Evolutionary conservation across 2,329 filamentous ascomycete genomes (phyloP).

Genomic region (Zymoseptoria crescenta): DNA sequence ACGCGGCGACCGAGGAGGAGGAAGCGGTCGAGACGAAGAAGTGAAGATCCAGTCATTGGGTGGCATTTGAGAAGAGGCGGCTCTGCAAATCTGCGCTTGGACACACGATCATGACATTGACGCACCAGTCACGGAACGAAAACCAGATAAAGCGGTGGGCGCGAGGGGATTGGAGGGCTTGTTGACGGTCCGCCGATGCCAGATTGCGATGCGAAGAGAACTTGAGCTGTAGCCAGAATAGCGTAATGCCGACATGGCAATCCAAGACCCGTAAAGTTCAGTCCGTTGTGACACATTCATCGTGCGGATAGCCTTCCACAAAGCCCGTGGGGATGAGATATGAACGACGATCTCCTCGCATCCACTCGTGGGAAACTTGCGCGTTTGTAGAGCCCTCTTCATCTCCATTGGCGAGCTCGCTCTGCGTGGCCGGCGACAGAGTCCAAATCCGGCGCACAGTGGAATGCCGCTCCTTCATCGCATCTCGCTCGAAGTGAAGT

Average conservation of each 20-base stretch:
- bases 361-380: neutral
- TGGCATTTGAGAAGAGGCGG: too few relatives aligned
- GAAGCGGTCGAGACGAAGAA: neutral
- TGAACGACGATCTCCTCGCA: too few relatives aligned
- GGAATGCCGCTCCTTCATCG: too few relatives aligned
- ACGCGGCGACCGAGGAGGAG: neutral
- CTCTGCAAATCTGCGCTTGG: too few relatives aligned
- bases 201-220: neutral
- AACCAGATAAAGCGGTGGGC: too few relatives aligned
- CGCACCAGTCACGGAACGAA: too few relatives aligned
- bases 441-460: too few relatives aligned
- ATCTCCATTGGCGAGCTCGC: neutral
- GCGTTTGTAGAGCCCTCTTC: neutral
- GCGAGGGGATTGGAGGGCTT: neutral
- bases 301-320: too few relatives aligned
- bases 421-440: neutral
- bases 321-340: too few relatives aligned
- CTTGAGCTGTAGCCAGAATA: neutral
- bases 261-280: neutral
- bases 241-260: neutral
- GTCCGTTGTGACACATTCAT: neutral
- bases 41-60: neutral
- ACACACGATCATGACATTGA: too few relatives aligned
- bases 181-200: neutral
- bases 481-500: neutral